phyloP scores from a whole-genome alignment of 345 rosid genomes.

The Eucalyptus microcorys region DNA sequence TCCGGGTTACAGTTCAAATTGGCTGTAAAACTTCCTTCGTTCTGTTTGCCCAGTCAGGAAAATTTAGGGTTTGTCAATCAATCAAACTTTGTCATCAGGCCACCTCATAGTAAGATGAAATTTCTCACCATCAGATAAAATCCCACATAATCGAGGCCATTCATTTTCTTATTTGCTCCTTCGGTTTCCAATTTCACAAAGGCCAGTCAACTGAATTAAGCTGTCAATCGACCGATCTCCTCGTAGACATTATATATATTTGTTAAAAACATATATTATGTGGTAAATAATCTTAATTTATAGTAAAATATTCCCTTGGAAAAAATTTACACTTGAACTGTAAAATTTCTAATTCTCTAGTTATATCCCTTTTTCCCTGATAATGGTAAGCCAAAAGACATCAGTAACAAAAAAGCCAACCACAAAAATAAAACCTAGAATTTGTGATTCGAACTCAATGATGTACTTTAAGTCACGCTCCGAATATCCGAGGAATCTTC shows the following conservation, averaged over 20 bases:
- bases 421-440: no score
- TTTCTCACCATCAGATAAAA: background rate
- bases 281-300: background rate
- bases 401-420: background rate
- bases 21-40: background rate
- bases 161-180: background rate
- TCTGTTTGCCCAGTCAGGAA: background rate
- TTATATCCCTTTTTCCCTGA: background rate
- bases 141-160: background rate
- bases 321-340: background rate
- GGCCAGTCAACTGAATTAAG: background rate
- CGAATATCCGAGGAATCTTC: background rate
- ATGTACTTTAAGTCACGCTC: background rate
- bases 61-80: background rate
- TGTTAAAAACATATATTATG: background rate
- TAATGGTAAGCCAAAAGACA: background rate
- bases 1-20: background rate
- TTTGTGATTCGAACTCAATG: no score
- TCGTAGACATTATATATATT: background rate
- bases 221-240: background rate
- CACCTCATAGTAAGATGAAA: background rate
- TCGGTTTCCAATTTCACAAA: background rate
- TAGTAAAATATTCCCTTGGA: background rate
- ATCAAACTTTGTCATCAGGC: background rate
- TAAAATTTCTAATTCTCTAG: background rate